These are phyloP conservation scores for Xylariaceae sp. DNA, from an alignment of 2,329 filamentous ascomycete species.

Conservation along the genomic window DNA sequence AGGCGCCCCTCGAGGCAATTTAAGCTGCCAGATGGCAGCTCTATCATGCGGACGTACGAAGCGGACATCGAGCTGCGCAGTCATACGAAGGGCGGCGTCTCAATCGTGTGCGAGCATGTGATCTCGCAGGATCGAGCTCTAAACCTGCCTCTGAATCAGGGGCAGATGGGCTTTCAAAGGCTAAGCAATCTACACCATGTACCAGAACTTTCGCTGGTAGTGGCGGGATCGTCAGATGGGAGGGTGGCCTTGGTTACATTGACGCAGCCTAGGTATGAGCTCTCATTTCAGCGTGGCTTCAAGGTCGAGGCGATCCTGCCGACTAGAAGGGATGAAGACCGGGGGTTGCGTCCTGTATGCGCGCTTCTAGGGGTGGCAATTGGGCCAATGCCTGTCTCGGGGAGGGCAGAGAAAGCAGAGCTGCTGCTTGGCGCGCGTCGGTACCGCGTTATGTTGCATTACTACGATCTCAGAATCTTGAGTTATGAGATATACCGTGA, in stretches of 20 bases:
- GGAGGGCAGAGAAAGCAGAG: constrained; percentile 15
- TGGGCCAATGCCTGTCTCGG: constrained; percentile 52
- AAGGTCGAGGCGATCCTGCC: constrained; percentile 52
- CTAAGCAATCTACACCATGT: constrained; percentile 62
- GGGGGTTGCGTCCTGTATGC: constrained; percentile 37
- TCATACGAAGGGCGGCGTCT: constrained; percentile 20
- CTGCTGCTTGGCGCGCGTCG: constrained; percentile 34
- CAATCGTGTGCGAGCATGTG: constrained; percentile 28
- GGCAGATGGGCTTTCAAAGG: constrained; percentile 33
- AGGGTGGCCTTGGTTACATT: constrained; percentile 59
- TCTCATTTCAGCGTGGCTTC: constrained; percentile 39
- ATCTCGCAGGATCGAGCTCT: constrained; percentile 17
- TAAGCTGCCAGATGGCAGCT: constrained; percentile 4
- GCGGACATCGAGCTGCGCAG: constrained; percentile 44
- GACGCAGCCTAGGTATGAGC: constrained; percentile 38
- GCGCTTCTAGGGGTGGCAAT: constrained; percentile 65
- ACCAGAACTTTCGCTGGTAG: constrained; percentile 65
- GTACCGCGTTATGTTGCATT: constrained; percentile 66
- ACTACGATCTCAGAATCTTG: constrained; percentile 63
- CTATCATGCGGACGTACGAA: constrained; percentile 44
- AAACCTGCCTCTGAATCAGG: constrained; percentile 19
- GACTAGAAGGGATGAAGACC: constrained; percentile 39
- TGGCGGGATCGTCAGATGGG: constrained; percentile 64
- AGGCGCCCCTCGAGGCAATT: not conserved
- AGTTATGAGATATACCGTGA: constrained; percentile 61